Conservation (phyloP, 176 grass and related monocot species). For the Musa schizocarpa region DNA sequence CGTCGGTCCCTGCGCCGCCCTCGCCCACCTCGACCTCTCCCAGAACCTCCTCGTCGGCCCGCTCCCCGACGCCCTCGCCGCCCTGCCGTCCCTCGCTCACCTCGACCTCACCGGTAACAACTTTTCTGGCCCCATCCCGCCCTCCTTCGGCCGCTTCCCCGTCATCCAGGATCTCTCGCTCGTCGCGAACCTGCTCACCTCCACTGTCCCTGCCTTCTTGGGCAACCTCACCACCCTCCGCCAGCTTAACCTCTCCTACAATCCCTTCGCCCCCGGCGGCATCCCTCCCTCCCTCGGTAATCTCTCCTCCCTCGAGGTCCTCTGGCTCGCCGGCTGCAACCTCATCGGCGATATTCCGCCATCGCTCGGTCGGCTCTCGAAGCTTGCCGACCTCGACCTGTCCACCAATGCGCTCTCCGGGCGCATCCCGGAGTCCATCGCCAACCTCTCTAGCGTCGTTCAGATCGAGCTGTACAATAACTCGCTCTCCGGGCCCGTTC, state of each 20-base stretch:
- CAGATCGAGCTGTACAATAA: constrained; percentile 95
- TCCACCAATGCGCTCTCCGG: constrained; percentile 64
- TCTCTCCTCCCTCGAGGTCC: constrained; percentile 52
- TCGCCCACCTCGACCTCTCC: constrained; percentile 59
- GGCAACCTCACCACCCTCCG: constrained; percentile 42
- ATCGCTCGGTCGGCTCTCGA: constrained; percentile 45
- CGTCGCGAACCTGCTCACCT: constrained; percentile 57
- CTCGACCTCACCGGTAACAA: constrained; percentile 56
- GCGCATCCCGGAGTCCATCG: constrained; percentile 34
- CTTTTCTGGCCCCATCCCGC: constrained; percentile 66
- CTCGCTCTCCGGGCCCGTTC: constrained; percentile 59
- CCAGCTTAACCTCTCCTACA: constrained; percentile 88
- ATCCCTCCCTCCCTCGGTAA: constrained; percentile 37
- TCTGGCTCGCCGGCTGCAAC: constrained; percentile 70
- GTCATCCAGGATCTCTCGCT: constrained; percentile 50
- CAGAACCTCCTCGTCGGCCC: constrained; percentile 49
- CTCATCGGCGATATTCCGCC: constrained; percentile 61
- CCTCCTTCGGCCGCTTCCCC: constrained; percentile 43
- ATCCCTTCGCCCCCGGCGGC: constrained; percentile 33
- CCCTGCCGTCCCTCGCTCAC: constrained; percentile 44
- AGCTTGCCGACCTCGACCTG: constrained; percentile 66
- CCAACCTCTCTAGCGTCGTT: constrained; percentile 31
- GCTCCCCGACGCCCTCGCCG: constrained; percentile 48
- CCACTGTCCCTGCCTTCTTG: constrained; percentile 46
- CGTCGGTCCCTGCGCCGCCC: constrained; percentile 20